phyloP scores from a whole-genome alignment of 192 early-diverging fungal species.

The Phlyctochytrium bullatum region DNA sequence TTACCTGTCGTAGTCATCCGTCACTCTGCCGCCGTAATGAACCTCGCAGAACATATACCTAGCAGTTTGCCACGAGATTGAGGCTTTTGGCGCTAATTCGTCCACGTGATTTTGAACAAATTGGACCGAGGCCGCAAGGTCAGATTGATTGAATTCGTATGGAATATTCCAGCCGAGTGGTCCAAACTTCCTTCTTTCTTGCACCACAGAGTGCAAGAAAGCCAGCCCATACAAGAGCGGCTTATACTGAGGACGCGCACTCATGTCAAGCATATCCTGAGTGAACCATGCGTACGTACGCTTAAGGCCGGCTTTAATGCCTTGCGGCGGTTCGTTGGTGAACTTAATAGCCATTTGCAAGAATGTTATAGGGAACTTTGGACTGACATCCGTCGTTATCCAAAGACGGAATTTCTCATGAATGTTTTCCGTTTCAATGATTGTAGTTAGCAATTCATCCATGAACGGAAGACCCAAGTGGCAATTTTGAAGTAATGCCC shows the following conservation, averaged over 20 bases:
- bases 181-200: conserved; percentile 65
- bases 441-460: conserved; percentile 57
- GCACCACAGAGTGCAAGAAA: conserved; percentile 66
- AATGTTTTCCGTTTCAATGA: conserved; percentile 54
- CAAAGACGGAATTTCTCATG: conserved; percentile 67
- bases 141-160: conserved; percentile 69
- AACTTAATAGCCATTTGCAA: conserved; percentile 67
- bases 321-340: conserved; percentile 68
- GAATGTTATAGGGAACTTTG: conserved; percentile 65
- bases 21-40: conserved; percentile 64
- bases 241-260: conserved; percentile 61
- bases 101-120: conserved; percentile 71
- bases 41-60: conserved; percentile 71
- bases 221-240: conserved; percentile 61
- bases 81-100: conserved; percentile 61
- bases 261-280: conserved; percentile 71
- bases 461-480: conserved; percentile 66
- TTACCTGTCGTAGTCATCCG: conserved; percentile 64
- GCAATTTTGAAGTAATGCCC: conserved; percentile 66
- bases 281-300: conserved; percentile 65
- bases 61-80: conserved; percentile 59
- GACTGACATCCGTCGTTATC: conserved; percentile 61
- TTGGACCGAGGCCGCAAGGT: conserved; percentile 62
- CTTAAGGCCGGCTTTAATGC: conserved; percentile 64
- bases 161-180: conserved; percentile 70